Percentiles rank a stretch among this genome's conserved stretches.
phyloP scores from a whole-genome alignment of 2,329 filamentous ascomycete genomes.

The Tricladium varicosporioides region DNA sequence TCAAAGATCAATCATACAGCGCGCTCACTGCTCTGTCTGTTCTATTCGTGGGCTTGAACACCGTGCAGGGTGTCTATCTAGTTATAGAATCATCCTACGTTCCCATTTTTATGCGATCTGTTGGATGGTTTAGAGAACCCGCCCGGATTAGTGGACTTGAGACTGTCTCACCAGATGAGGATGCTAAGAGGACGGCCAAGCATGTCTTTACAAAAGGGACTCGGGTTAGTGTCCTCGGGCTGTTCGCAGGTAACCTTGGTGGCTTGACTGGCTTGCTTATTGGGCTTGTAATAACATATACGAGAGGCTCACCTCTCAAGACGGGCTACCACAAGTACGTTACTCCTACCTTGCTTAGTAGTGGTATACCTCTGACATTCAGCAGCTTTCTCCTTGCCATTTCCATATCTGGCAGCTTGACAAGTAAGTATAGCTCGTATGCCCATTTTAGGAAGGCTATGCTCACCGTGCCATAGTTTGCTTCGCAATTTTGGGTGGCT shows the following conservation, averaged over 20 bases:
- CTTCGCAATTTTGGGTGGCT: conserved; percentile 3
- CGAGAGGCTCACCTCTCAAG: conserved; percentile 1
- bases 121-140: conserved; percentile 1
- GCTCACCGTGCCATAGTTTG: not conserved
- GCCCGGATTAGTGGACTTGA: not conserved
- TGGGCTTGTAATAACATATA: conserved; percentile 6
- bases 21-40: not conserved
- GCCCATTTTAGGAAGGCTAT: not conserved
- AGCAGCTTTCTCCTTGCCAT: conserved; percentile 4
- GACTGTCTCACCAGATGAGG: not conserved
- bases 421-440: conserved; percentile 4
- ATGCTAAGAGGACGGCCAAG: not conserved
- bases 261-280: conserved; percentile 2
- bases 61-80: conserved; percentile 3
- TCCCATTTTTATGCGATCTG: conserved; percentile 5
- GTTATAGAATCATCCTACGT: conserved; percentile 3
- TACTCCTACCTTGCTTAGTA: not conserved
- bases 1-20: not conserved
- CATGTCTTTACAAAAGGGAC: conserved; percentile 1
- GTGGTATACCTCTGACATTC: not conserved
- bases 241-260: conserved; percentile 2
- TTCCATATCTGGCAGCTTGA: conserved; percentile 3
- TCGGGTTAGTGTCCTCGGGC: conserved; percentile 5
- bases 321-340: conserved; percentile 7
- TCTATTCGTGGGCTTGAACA: not conserved